These are phyloP conservation scores for Neurospora sp. DNA, from an alignment of 495 filamentous ascomycete species.

Conservation along the genomic window DNA sequence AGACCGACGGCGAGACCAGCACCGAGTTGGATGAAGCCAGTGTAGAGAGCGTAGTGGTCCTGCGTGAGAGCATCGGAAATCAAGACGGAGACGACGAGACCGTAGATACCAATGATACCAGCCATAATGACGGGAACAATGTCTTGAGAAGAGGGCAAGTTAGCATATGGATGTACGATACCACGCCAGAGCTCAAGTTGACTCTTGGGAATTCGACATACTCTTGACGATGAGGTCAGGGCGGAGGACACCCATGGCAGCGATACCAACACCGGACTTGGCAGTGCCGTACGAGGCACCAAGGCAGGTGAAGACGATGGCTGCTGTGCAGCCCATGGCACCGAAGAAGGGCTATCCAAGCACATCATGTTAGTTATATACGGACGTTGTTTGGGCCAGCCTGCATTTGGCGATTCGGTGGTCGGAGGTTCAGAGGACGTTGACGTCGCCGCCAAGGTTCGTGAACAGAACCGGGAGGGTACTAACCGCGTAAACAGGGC, in stretches of 20 bases:
- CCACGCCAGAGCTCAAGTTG: constrained; percentile 1
- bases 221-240: constrained; percentile 99
- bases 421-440: not conserved
- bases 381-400: not conserved
- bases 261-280: constrained; percentile 98
- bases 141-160: constrained; percentile 43
- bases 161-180: constrained; percentile 5
- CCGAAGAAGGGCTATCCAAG: constrained; percentile 85
- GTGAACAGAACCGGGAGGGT: constrained; percentile 8
- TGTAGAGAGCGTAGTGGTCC: constrained; percentile 67
- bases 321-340: constrained; percentile 96
- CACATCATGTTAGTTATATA: not conserved
- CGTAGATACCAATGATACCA: constrained; percentile 99
- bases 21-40: constrained; percentile 93
- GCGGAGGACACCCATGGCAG: constrained; percentile 93
- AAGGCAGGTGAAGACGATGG: constrained; percentile 98
- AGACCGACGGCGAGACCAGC: constrained; percentile 94
- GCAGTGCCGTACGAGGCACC: constrained; percentile 97
- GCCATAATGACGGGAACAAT: constrained; percentile 99
- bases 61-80: constrained; percentile 88
- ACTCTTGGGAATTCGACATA: constrained; percentile 38
- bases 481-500: constrained; percentile 99
- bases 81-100: constrained; percentile 94
- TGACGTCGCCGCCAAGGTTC: not conserved
- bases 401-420: not conserved